phyloP scores from a whole-genome alignment of 2,329 filamentous ascomycete genomes.

The Geosmithia flava region DNA sequence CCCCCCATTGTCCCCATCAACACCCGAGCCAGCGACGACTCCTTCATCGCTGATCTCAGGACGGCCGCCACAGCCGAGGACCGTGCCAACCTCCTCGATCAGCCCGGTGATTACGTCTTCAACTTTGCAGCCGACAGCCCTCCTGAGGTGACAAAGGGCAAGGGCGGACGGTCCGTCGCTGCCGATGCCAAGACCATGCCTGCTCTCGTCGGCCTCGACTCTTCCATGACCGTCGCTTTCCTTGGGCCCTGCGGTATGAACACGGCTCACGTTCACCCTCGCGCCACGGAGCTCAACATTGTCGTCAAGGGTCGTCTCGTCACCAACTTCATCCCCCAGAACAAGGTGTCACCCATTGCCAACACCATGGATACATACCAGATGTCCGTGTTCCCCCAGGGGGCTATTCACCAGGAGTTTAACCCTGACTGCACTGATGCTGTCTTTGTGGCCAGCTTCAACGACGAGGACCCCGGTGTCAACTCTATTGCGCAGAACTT shows the following conservation, averaged over 20 bases:
- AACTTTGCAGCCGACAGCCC: neutral
- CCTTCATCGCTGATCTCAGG: neutral
- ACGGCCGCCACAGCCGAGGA: neutral
- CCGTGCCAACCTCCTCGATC: neutral
- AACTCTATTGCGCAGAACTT: slow-evolving; percentile 20
- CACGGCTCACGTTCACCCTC: slow-evolving; percentile 29
- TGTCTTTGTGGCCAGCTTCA: slow-evolving; percentile 28
- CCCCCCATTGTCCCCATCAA: neutral
- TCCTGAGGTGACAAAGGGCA: neutral
- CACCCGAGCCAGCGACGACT: neutral
- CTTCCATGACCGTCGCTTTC: slow-evolving; percentile 7
- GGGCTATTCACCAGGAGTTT: slow-evolving; percentile 28
- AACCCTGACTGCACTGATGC: slow-evolving; percentile 29
- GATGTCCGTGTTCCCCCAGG: slow-evolving; percentile 23
- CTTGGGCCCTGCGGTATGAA: slow-evolving; percentile 30
- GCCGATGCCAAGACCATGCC: neutral
- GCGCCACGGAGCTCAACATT: slow-evolving; percentile 26
- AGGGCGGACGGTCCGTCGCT: neutral
- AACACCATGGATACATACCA: neutral
- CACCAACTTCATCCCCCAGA: neutral
- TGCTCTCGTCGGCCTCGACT: neutral
- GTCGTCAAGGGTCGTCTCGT: slow-evolving; percentile 21
- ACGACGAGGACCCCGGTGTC: slow-evolving; percentile 24
- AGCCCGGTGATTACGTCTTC: slow-evolving; percentile 1
- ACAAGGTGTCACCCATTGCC: neutral